Base-by-base conservation (phyloP, 176 grass and related monocot species). In the Zizania latifolia region DNA sequence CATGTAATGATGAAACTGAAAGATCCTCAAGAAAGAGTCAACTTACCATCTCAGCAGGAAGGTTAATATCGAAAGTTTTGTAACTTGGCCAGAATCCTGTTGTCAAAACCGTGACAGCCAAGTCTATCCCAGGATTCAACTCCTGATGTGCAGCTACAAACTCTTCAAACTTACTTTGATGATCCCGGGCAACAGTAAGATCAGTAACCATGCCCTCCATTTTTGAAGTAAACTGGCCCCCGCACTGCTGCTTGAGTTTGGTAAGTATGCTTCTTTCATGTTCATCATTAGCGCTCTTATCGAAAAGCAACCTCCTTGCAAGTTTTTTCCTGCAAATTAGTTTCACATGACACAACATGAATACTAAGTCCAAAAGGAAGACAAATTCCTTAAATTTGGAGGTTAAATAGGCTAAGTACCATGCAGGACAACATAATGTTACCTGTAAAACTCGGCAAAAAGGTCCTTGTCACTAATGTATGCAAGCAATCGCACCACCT, bases 171-270 rank as follows among this genome's bases (percentile, higher is more conserved):
- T 86, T 89, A 41, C 82, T 84, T 75, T 94, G 91, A 44, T 99
- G 90, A 71, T 98, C 95, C 62, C 89, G 81, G 74, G 95, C 86
- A 35, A 94, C 68, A 11, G 89, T 80, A 59, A 99, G 77, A 83
- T 99, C 95, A 37, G 91, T 99, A 46, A 94, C 92, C 96, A 99
- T 99, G 62, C 96, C 96, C 73, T 97, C 93, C 93, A 97, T 97
- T 85, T 97, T 97, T 9, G 90, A 99, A 50, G 96, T 99, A 81
- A 99, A 99, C 29, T 99, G 96, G 2, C 96, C 96, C 6, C 96
- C 92, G 1, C 92, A 99, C 74, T 95, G 96, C 51, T 99, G 96
- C 77, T 99, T 99, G n/a, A 99, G 87, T 77, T 95, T 99, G 81
- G 96, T 95, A 69, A 99, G 84, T 45, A 99, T 99, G 37, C 96